Base-by-base conservation (phyloP, 441 rosid species). In the Brassica balearica region DNA sequence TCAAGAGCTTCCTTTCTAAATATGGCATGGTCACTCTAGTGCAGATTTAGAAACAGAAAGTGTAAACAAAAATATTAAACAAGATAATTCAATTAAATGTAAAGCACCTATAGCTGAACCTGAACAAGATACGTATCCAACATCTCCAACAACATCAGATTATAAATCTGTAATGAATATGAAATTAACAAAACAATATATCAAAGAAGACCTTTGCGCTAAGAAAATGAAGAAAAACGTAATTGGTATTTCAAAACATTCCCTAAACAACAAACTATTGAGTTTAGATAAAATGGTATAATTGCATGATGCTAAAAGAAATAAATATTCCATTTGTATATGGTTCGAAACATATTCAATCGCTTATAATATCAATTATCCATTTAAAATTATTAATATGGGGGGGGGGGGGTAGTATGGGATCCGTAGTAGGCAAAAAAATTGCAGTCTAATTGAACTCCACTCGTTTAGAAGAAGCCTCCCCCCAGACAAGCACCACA, bases 81-180 rank as follows among this genome's bases (percentile, higher is more conserved):
- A 41, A 41, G 12, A 41, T 41, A 41, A 41, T 7, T 51, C 17
- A 51, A 51, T 51, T 51, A 51, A 51, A n/a, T 51, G n/a, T n/a
- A 51, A 51, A 51, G 56, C 56, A 51, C 56, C 56, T 41, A 41
- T 41, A 41, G 46, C 46, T 51, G 56, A 51, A 51, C 56, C 56
- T 3, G 7, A 51, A 51, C 56, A 51, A 51, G 56, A 51, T 12
- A 51, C 12, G 56, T 51, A 51, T 51, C 56, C 17, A 12, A 51
- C 56, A 4, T n/a, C 56, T 51, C 56, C 56, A 12, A 51, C 56
- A 51, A 1, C 56, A 51, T 51, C 56, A n/a, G 56, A 51, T 51
- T 51, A 12, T n/a, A 51, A n/a, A 51, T 12, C 56, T 51, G 15
- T 51, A 51, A 51, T 0, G n/a, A 46, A 3, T 46, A 11, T 41